phyloP scores from a whole-genome alignment of 2,329 filamentous ascomycete species.

The Aspergillus carbonarius region DNA sequence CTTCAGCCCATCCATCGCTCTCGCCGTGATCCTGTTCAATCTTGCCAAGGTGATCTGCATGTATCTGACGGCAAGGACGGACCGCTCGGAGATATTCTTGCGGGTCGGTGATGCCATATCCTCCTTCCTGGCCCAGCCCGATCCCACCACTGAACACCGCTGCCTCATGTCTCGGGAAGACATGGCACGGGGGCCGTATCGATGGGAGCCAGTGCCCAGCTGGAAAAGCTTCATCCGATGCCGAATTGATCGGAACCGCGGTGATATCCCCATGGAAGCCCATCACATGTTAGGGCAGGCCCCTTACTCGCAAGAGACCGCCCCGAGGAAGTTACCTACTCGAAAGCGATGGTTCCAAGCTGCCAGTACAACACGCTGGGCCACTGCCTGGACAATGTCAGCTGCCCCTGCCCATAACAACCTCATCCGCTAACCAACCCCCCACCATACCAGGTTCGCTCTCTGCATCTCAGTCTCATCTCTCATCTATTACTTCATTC shows the following conservation, averaged over 20 bases:
- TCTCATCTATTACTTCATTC: neutral
- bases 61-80: neutral
- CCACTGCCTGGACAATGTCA: neutral
- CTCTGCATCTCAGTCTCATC: neutral
- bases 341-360: constrained; percentile 8
- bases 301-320: neutral
- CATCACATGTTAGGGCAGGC: neutral
- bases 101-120: constrained; percentile 27
- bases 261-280: neutral
- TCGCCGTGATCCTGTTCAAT: constrained; percentile 7
- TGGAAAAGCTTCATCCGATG: neutral
- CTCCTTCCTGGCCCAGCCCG: constrained; percentile 19
- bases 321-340: neutral
- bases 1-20: constrained; percentile 7
- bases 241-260: neutral
- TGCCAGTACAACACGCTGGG: constrained; percentile 1
- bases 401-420: neutral
- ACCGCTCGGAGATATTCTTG: constrained; percentile 10
- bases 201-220: neutral
- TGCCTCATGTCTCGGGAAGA: constrained; percentile 5
- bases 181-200: neutral
- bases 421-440: neutral
- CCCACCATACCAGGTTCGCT: neutral
- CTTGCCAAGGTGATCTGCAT: constrained; percentile 10
- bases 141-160: constrained; percentile 1